Percentiles rank a stretch among this genome's conserved stretches.
phyloP scores from a whole-genome alignment of 2,329 filamentous ascomycete genomes.

The Aureobasidium namibiae region DNA sequence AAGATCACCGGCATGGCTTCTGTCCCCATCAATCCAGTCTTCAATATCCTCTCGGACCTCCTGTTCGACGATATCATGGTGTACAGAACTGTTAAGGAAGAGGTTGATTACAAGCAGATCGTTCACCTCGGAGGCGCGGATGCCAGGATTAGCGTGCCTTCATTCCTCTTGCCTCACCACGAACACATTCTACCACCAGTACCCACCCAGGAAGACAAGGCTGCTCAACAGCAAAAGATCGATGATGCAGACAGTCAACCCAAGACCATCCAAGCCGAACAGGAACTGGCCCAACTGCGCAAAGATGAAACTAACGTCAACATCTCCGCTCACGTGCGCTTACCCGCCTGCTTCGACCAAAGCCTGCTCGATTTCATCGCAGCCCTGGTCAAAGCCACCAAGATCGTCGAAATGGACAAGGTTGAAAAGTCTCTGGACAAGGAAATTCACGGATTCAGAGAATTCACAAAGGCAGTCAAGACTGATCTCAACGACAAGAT shows the following conservation, averaged over 20 bases:
- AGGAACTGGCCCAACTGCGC: conserved; percentile 31
- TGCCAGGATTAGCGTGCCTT: conserved; percentile 40
- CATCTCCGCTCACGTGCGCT: conserved; percentile 39
- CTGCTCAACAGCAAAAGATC: conserved; percentile 31
- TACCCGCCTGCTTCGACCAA: conserved; percentile 45
- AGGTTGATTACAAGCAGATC: conserved; percentile 39
- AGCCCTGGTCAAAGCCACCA: conserved; percentile 49
- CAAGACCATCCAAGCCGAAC: conserved; percentile 33
- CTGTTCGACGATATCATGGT: conserved; percentile 42
- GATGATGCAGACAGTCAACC: conserved; percentile 37
- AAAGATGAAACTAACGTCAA: conserved; percentile 43
- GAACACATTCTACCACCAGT: conserved; percentile 42
- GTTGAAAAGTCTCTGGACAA: conserved; percentile 25
- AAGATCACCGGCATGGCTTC: conserved; percentile 38
- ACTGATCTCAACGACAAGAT: conserved; percentile 22
- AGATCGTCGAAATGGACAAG: conserved; percentile 47
- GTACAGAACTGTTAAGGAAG: conserved; percentile 38
- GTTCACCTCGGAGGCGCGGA: conserved; percentile 44
- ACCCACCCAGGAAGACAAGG: conserved; percentile 28
- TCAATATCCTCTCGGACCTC: conserved; percentile 40
- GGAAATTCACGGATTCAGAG: conserved; percentile 22
- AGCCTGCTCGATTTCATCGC: conserved; percentile 47
- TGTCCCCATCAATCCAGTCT: conserved; percentile 41
- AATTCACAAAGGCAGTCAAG: conserved; percentile 22
- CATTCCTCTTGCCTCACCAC: conserved; percentile 46